These are phyloP conservation scores for Pseudogymnoascus sp. DNA, from an alignment of 2,329 filamentous ascomycete species.

Conservation along the genomic window DNA sequence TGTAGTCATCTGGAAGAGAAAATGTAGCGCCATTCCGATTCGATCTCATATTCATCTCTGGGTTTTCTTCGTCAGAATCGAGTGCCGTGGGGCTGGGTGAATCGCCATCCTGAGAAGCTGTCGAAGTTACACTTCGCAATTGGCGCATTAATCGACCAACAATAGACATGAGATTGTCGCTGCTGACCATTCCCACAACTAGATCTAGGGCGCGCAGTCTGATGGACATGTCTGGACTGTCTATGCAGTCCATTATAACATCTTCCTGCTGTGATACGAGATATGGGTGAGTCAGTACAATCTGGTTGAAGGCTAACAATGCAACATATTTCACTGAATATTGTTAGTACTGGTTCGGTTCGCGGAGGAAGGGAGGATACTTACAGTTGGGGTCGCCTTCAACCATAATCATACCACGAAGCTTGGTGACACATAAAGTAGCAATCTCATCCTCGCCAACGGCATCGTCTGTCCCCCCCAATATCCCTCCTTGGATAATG, in stretches of 20 bases:
- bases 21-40: constrained; percentile 25
- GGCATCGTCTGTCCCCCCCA: constrained; percentile 72
- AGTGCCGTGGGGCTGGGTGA: neutral
- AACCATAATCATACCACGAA: constrained; percentile 87
- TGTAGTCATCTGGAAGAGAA: constrained; percentile 76
- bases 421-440: constrained; percentile 80
- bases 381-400: constrained; percentile 88
- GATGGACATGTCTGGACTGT: constrained; percentile 93
- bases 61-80: constrained; percentile 51
- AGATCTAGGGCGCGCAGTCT: constrained; percentile 86
- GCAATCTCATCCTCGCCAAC: constrained; percentile 87
- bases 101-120: constrained; percentile 34
- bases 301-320: constrained; percentile 88
- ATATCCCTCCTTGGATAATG: constrained; percentile 91
- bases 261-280: constrained; percentile 90
- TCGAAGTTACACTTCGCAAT: constrained; percentile 57
- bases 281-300: constrained; percentile 78
- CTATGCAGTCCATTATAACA: constrained; percentile 92
- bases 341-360: constrained; percentile 11
- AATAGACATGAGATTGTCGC: constrained; percentile 74
- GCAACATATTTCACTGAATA: constrained; percentile 88
- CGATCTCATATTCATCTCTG: constrained; percentile 39
- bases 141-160: constrained; percentile 84
- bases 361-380: constrained; percentile 30
- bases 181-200: constrained; percentile 87